Conservation (phyloP, 106 monocot genomes). For the Dendrobium huoshanense region DNA sequence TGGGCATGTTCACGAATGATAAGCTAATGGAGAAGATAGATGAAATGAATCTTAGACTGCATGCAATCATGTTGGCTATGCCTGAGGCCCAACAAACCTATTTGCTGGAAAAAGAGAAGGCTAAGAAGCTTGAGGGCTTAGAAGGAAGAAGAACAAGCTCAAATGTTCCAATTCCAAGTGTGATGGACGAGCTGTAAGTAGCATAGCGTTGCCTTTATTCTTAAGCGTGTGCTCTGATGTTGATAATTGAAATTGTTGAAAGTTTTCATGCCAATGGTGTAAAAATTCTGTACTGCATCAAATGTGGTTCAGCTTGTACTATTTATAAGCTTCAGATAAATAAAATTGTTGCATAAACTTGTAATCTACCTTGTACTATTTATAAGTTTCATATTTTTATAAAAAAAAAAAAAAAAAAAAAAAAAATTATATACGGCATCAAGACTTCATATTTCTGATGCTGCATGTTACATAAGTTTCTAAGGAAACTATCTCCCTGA, state of each 20-base stretch:
- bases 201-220: background rate
- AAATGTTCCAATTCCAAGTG: constrained; percentile 9
- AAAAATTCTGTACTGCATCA: no score
- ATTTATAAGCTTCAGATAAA: no score
- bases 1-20: constrained; percentile 82
- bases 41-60: constrained; percentile 58
- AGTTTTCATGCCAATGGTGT: no score
- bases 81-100: constrained; percentile 61
- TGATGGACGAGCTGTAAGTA: constrained; percentile 7
- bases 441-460: no score
- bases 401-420: no score
- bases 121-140: constrained; percentile 47
- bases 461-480: no score
- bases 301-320: no score
- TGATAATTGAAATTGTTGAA: background rate
- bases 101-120: constrained; percentile 57
- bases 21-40: constrained; percentile 56
- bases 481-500: no score
- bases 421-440: no score
- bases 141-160: constrained; percentile 20
- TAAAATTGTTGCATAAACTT: no score
- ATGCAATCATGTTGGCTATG: constrained; percentile 53
- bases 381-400: no score
- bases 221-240: background rate
- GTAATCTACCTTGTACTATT: no score